A percentile compares a stretch with the other conserved stretches of the same genome.
Conservation (phyloP, 2,329 filamentous ascomycete species). For the Xylaria sp. region DNA sequence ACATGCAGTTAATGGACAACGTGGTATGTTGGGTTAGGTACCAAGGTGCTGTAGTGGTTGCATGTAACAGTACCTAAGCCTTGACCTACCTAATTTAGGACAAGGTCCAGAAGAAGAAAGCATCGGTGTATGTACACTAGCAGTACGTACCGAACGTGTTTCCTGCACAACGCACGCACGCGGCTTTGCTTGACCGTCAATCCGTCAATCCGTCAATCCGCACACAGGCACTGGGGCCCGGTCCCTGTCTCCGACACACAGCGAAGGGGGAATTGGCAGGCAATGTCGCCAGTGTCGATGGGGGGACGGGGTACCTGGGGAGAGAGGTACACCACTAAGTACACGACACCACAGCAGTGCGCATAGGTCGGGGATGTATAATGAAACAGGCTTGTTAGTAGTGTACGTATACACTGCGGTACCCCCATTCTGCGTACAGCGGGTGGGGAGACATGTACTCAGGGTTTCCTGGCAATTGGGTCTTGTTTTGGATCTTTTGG, state of each 20-base stretch:
- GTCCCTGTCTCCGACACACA: slow-evolving; percentile 34
- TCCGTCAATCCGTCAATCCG: slow-evolving; percentile 34
- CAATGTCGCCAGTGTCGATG: background rate
- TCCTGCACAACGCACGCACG: slow-evolving; percentile 35
- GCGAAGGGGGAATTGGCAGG: slow-evolving; percentile 6
- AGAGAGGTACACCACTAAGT: background rate
- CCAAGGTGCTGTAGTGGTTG: slow-evolving; percentile 34
- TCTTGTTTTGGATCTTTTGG: slow-evolving; percentile 29
- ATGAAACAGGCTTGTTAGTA: slow-evolving; percentile 6
- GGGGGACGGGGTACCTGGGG: background rate
- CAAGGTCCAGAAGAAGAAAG: slow-evolving; percentile 32
- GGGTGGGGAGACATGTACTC: too few relatives aligned
- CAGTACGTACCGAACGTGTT: slow-evolving; percentile 34
- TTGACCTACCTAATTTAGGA: slow-evolving; percentile 27
- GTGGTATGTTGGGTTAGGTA: slow-evolving; percentile 38
- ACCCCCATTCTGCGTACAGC: too few relatives aligned
- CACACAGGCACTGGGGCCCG: slow-evolving; percentile 30
- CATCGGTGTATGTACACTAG: slow-evolving; percentile 22
- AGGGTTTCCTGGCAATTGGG: slow-evolving; percentile 31
- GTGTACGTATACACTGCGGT: background rate
- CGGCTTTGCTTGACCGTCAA: slow-evolving; percentile 38
- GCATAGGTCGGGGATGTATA: background rate
- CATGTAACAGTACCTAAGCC: slow-evolving; percentile 35
- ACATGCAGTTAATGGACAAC: slow-evolving; percentile 35
- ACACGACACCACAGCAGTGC: background rate